Percentiles rank a stretch among this genome's conserved stretches.
Evolutionary conservation across 192 early-diverging fungal genomes (phyloP).

Genomic region (Coemansia sp.): DNA sequence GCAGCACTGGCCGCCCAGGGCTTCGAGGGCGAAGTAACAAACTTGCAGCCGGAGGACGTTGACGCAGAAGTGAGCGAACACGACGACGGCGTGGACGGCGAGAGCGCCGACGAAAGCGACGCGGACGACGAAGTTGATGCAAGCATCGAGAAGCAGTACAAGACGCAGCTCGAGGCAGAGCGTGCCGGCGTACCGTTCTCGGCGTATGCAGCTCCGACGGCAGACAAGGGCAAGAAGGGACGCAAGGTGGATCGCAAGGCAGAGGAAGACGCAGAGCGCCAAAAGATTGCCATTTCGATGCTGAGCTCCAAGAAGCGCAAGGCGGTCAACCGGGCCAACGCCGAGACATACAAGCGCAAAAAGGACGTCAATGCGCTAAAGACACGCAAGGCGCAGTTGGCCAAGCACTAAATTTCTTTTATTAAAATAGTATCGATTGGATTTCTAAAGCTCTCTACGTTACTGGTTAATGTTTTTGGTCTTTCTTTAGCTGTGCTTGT

Average conservation of each 20-base stretch:
- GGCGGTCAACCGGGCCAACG: slow-evolving; percentile 45
- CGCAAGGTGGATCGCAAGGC: slow-evolving; percentile 24
- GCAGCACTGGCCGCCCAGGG: slow-evolving; percentile 46
- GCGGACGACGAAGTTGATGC: slow-evolving; percentile 53
- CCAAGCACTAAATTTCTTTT: slow-evolving; percentile 2
- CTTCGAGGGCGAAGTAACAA: slow-evolving; percentile 64
- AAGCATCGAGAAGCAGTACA: slow-evolving; percentile 44
- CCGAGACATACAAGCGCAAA: slow-evolving; percentile 34
- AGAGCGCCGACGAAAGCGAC: slow-evolving; percentile 67
- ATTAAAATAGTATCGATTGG: not conserved
- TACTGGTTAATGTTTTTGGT: not conserved
- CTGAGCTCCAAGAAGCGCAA: slow-evolving; percentile 57
- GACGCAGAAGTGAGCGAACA: slow-evolving; percentile 58
- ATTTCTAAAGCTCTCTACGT: too few species aligned
- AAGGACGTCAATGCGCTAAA: slow-evolving; percentile 42
- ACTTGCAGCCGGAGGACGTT: slow-evolving; percentile 59
- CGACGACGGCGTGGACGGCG: slow-evolving; percentile 50
- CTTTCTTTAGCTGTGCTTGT: not conserved
- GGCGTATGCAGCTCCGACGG: not conserved
- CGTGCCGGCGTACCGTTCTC: slow-evolving; percentile 43
- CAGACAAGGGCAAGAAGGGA: slow-evolving; percentile 14
- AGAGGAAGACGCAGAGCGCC: slow-evolving; percentile 52
- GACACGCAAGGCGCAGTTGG: slow-evolving; percentile 34
- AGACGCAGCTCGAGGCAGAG: slow-evolving; percentile 49
- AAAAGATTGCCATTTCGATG: slow-evolving; percentile 54